A percentile compares a stretch with the other conserved stretches of the same genome.
These are phyloP conservation scores for Quercus wislizeni DNA, from an alignment of 306 rosid species.

Conservation along the genomic window DNA sequence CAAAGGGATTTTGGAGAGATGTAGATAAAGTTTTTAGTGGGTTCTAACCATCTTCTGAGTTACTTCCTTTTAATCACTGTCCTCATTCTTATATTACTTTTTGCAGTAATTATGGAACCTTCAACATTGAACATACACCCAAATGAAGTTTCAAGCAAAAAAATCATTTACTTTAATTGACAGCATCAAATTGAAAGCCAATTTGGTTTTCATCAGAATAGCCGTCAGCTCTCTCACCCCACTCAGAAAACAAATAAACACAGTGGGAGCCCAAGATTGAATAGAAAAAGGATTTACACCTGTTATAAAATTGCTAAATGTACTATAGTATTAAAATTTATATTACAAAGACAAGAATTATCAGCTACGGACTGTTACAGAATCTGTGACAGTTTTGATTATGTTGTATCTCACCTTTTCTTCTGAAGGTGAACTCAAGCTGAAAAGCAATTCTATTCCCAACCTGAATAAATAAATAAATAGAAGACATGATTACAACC, in stretches of 20 bases:
- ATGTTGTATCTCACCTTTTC: slow-evolving; percentile 13
- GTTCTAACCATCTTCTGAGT: too few relatives aligned
- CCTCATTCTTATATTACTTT: too few relatives aligned
- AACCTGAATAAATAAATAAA: slow-evolving; percentile 25
- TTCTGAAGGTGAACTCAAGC: slow-evolving; percentile 29
- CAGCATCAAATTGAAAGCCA: not conserved
- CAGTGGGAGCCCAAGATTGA: not conserved
- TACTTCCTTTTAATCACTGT: too few relatives aligned
- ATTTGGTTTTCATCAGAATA: not conserved
- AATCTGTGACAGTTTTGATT: slow-evolving; percentile 21
- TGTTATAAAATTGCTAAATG: slow-evolving; percentile 17
- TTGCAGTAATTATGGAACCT: not conserved
- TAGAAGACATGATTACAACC: not conserved
- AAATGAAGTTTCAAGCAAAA: not conserved
- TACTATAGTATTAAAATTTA: slow-evolving; percentile 8
- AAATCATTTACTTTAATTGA: not conserved
- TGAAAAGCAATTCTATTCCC: slow-evolving; percentile 25
- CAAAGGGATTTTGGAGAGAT: not conserved
- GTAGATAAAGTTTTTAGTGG: not conserved
- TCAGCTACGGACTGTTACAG: slow-evolving; percentile 24
- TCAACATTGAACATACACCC: not conserved
- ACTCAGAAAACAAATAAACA: not conserved
- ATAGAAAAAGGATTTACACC: slow-evolving; percentile 6
- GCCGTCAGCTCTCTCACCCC: not conserved
- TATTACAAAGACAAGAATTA: slow-evolving; percentile 3